These are phyloP conservation scores for Hirschioporus abietinus DNA, from an alignment of 768 basidiomycete species.

Conservation along the genomic window DNA sequence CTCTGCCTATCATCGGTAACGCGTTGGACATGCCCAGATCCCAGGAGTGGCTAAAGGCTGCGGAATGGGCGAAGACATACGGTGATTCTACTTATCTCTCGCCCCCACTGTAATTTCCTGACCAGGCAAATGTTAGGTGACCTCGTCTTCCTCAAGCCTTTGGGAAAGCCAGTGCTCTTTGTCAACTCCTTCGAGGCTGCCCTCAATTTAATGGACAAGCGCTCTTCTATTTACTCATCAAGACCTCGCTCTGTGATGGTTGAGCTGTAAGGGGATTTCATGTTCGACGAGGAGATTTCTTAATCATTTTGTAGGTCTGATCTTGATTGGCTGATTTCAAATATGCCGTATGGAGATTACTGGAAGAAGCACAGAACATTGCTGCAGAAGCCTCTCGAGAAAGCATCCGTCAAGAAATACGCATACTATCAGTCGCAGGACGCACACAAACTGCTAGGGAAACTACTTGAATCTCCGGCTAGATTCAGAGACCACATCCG, in stretches of 20 bases:
- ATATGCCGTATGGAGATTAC: constrained; percentile 1
- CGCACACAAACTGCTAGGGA: neutral
- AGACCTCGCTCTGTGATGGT: constrained; percentile 14
- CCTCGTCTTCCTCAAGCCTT: constrained; percentile 13
- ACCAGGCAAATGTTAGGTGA: constrained; percentile 9
- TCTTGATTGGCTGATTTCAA: neutral
- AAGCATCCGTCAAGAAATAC: neutral
- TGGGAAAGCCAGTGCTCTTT: constrained; percentile 12
- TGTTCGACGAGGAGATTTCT: neutral
- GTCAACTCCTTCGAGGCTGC: constrained; percentile 16
- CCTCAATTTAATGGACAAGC: constrained; percentile 15
- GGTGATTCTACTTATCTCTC: constrained; percentile 27
- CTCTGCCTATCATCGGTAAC: constrained; percentile 50
- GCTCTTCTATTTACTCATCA: constrained; percentile 15
- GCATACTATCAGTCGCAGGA: constrained; percentile 5
- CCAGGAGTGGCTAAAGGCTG: constrained; percentile 47
- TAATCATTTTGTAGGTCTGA: neutral
- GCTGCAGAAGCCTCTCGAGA: neutral
- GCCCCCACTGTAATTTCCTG: neutral
- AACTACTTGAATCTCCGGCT: neutral
- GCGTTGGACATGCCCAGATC: constrained; percentile 46
- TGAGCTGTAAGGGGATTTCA: constrained; percentile 11
- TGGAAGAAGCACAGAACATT: constrained; percentile 1
- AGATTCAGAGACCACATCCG: constrained; percentile 6
- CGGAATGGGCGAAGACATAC: constrained; percentile 47